These are phyloP conservation scores for Serendipita vermifera DNA, from an alignment of 768 basidiomycete species.

Conservation along the genomic window DNA sequence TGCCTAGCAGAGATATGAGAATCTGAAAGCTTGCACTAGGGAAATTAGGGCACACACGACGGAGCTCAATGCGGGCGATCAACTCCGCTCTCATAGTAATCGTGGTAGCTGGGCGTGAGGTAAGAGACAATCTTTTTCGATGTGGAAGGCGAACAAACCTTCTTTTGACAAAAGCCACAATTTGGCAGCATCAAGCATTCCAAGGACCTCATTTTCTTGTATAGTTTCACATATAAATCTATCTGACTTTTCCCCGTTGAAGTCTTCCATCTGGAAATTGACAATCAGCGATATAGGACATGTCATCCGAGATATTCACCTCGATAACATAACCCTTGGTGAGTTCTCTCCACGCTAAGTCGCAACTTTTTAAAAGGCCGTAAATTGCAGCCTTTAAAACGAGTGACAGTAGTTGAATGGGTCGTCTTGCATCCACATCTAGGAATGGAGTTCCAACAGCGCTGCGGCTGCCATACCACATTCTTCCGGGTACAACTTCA, in stretches of 20 bases:
- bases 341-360: conserved; percentile 70
- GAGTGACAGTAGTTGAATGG: conserved; percentile 48
- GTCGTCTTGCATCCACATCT: conserved; percentile 34
- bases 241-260: conserved; percentile 16
- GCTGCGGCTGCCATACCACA: conserved; percentile 33
- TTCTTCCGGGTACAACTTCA: conserved; percentile 28
- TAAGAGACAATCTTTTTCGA: background rate
- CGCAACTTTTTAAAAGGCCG: conserved; percentile 67
- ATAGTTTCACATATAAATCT: conserved; percentile 14
- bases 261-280: conserved; percentile 6
- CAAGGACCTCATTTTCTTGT: conserved; percentile 13
- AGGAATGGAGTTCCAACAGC: conserved; percentile 32
- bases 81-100: background rate
- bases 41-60: background rate
- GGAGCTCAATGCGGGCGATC: conserved; percentile 1
- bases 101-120: background rate
- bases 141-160: background rate
- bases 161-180: conserved; percentile 26
- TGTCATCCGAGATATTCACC: conserved; percentile 37
- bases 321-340: conserved; percentile 63
- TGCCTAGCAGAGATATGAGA: too few relatives aligned
- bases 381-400: conserved; percentile 55
- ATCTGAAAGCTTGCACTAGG: too few relatives aligned
- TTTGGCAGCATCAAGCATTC: conserved; percentile 53
- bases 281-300: background rate